Evolutionary conservation across 2,329 filamentous ascomycete genomes (phyloP), one percentile per base, ranked within the genome.

Genomic region (Tolypocladium nubicola): DNA sequence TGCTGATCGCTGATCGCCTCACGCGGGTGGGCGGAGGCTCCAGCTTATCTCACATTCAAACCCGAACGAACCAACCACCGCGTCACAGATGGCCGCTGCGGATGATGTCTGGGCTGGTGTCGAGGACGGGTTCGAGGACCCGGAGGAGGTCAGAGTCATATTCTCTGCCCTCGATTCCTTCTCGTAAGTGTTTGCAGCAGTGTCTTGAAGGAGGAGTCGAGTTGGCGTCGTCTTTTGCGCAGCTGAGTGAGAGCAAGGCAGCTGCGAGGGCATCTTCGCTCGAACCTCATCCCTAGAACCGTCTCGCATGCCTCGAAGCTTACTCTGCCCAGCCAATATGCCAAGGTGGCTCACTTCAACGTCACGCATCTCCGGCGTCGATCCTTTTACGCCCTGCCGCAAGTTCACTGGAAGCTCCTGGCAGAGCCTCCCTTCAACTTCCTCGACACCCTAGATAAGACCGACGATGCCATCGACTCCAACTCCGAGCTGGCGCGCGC

Each of bases 331-430:
- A 95, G 90, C 56, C 89, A 92, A 73, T 97, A 97, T 70, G 86
- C 89, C 62, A 88, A 86, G 65, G 83, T 85, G 30, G 88, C 92
- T 6, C 93, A 97, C 70, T 88, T 88, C 75, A 95, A 96, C 71
- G 87, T 89, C 62, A 97, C 93, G 5, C 93, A 97, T 71, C 81
- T 92, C 21, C 87, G 94, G 26, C 86, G 95, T 35, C 91, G 94
- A 71, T 88, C 90, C 16, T 97, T 99, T 73, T 99, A 97, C 71
- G 89, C 91, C 10, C 79, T 99, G 7, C 90, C 93, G 1, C 84
- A 87, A 58, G 77, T 81, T 1, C 92, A 99, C 70, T 94, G 90
- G 85, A 82, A 88, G 66, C 80, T 96, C 67, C 82, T 99, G 1
- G 86, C 90, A 0, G 81, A 81, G 5, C 85, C 89, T 0, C 93